phyloP scores from a whole-genome alignment of 257 asterid species.

The Solanum sparsipilum region DNA sequence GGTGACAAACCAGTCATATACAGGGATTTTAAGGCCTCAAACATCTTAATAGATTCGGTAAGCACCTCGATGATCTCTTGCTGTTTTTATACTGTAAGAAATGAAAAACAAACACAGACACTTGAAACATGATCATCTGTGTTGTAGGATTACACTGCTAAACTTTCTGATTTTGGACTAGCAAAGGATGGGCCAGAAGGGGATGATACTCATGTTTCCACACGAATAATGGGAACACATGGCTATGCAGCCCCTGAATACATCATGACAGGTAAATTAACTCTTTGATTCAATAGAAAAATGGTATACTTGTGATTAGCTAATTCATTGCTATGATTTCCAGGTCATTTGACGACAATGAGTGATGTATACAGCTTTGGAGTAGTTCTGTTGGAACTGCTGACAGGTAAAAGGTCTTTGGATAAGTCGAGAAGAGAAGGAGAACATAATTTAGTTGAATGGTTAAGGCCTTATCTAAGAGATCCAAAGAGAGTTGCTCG shows the following conservation, averaged over 20 bases:
- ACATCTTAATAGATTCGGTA: conserved; percentile 1
- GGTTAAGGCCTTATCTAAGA: conserved; percentile 1
- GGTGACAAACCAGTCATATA: conserved; percentile 6
- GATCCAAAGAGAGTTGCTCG: conserved; percentile 3
- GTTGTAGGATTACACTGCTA: conserved; percentile 1
- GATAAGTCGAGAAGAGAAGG: neutral
- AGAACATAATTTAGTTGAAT: neutral
- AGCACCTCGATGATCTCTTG: neutral
- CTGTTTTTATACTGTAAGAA: neutral
- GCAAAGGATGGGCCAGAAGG: conserved; percentile 8
- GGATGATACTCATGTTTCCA: conserved; percentile 3
- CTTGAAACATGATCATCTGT: neutral
- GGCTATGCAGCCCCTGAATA: conserved; percentile 8
- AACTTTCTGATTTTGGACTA: conserved; percentile 4
- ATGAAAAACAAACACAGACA: neutral
- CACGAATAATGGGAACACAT: conserved; percentile 4
- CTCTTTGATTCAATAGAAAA: neutral
- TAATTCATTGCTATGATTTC: neutral
- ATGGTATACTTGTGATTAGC: neutral
- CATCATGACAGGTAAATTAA: conserved; percentile 2
- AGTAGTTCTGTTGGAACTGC: conserved; percentile 1
- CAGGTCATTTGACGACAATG: conserved; percentile 7
- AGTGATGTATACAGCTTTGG: conserved; percentile 6
- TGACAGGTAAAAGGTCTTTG: conserved; percentile 4
- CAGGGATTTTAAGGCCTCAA: conserved; percentile 5